Base-by-base conservation (phyloP, 257 asterid species). In the Euphrasia confusa region DNA sequence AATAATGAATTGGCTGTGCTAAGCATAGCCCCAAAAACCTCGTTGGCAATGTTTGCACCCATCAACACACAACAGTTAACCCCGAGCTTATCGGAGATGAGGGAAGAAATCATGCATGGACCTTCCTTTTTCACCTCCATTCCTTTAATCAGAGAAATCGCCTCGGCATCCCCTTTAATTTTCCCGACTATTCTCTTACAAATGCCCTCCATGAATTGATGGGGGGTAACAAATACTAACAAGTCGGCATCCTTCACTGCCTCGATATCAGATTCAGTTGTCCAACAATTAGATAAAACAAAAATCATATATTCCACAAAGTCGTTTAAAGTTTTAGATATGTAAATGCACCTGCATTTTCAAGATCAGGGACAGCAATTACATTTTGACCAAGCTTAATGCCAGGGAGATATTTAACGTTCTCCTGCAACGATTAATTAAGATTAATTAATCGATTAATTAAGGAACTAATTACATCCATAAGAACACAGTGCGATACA, bases 1-100 rank as follows among this genome's bases (percentile, higher is more conserved):
- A 50, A 47, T 1, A 50, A 47, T 5, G 14, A 12, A 33, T n/a
- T 30, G 40, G 11, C 21, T 27, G 42, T 21, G 27, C 26, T 44
- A 10, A 44, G 50, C 13, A 44, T 44, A 44, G 56, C 7, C 37
- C 8, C 58, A 53, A 53, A 2, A 52, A 89, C 97, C 97, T 89
- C 97, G 13, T 76, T 89, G 64, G 97, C 97, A 68, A 86, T 89
- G 76, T 89, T 89, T 60, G 97, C 97, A 52, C 97, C 97, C 94
- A 84, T 86, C 56, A 86, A 71, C 58, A 89, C 97, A 72, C 97
- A 84, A 45, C 88, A 84, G 62, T 74, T 82, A 68, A 86, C 63
- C 13, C 84, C 83, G 37, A 89, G 95, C 56, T 66, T 74, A 64
- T 89, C 76, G 0, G 95, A 74, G 66, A 89, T 84, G 67, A 84